Evolutionary conservation across 2,329 filamentous ascomycete species (phyloP).

Genomic region (Elsinoe perseae): DNA sequence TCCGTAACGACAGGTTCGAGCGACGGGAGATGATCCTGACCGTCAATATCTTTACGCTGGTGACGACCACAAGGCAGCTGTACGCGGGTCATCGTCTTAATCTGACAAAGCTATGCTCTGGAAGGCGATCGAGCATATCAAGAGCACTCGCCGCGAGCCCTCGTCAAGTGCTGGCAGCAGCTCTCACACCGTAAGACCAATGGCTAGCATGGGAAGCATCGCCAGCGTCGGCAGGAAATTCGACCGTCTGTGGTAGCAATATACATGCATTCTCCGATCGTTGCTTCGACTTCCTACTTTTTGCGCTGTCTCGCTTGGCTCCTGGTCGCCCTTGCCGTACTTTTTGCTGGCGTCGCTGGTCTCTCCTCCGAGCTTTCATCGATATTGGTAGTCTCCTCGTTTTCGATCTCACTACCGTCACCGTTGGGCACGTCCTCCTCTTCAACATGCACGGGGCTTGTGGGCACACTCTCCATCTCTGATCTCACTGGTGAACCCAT

Average conservation of each 20-base stretch:
- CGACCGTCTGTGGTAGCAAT: neutral
- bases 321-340: slow-evolving; percentile 28
- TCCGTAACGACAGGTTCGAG: neutral
- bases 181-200: neutral
- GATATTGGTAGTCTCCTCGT: slow-evolving; percentile 19
- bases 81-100: neutral
- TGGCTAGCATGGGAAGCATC: neutral
- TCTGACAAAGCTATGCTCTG: neutral
- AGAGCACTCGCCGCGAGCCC: neutral
- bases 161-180: neutral
- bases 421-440: slow-evolving; percentile 21
- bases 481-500: slow-evolving; percentile 15
- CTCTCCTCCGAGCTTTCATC: slow-evolving; percentile 21
- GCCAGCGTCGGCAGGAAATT: too few species aligned
- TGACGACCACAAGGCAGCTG: neutral
- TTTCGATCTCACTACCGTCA: slow-evolving; percentile 19
- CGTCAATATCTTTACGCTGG: neutral
- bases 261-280: neutral
- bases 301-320: slow-evolving; percentile 36
- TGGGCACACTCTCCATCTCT: slow-evolving; percentile 17
- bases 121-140: neutral
- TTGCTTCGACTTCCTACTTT: slow-evolving; percentile 23
- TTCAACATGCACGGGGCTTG: slow-evolving; percentile 19
- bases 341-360: slow-evolving; percentile 28
- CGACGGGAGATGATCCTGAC: neutral